These are phyloP conservation scores for Penicillium hesseltinei DNA, from an alignment of 2,329 filamentous ascomycete genomes.

Conservation along the genomic window DNA sequence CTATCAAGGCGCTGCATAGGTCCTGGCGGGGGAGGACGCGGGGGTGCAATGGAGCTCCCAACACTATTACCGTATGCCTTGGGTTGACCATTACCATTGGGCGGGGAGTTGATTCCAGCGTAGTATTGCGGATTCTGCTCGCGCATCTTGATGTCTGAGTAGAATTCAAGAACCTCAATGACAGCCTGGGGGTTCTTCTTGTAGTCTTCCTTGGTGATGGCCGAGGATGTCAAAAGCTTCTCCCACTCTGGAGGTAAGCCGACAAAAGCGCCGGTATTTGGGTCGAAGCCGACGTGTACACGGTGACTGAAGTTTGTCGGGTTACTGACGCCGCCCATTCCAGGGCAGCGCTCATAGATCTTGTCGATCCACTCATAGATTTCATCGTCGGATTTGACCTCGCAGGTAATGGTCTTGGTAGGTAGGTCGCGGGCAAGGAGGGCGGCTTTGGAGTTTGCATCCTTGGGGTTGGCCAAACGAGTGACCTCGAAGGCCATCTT, in stretches of 20 bases:
- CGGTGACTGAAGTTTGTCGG: slow-evolving; percentile 97
- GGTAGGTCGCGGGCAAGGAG: slow-evolving; percentile 76
- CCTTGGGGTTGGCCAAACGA: slow-evolving; percentile 59
- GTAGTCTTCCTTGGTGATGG: slow-evolving; percentile 98
- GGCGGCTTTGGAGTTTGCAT: slow-evolving; percentile 64
- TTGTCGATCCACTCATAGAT: slow-evolving; percentile 99
- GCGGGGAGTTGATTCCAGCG: slow-evolving; percentile 60
- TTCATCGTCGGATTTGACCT: slow-evolving; percentile 92
- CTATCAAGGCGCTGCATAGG: slow-evolving; percentile 46
- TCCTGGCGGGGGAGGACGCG: slow-evolving; percentile 62
- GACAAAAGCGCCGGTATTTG: slow-evolving; percentile 90
- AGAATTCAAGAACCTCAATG: slow-evolving; percentile 67
- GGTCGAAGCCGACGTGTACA: slow-evolving; percentile 96
- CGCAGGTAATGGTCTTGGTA: slow-evolving; percentile 82
- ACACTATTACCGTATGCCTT: slow-evolving; percentile 53
- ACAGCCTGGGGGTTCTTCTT: slow-evolving; percentile 88
- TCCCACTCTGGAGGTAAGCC: slow-evolving; percentile 96
- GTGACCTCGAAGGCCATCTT: slow-evolving; percentile 94
- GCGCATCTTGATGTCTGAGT: slow-evolving; percentile 66
- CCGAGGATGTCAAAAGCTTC: slow-evolving; percentile 89
- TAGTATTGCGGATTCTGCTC: slow-evolving; percentile 62
- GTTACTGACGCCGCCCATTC: slow-evolving; percentile 97
- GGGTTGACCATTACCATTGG: slow-evolving; percentile 42
- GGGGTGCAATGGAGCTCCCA: slow-evolving; percentile 62
- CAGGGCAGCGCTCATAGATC: slow-evolving; percentile 93